Conservation (phyloP, 23 red algal species). For the Gracilaria domingensis region DNA sequence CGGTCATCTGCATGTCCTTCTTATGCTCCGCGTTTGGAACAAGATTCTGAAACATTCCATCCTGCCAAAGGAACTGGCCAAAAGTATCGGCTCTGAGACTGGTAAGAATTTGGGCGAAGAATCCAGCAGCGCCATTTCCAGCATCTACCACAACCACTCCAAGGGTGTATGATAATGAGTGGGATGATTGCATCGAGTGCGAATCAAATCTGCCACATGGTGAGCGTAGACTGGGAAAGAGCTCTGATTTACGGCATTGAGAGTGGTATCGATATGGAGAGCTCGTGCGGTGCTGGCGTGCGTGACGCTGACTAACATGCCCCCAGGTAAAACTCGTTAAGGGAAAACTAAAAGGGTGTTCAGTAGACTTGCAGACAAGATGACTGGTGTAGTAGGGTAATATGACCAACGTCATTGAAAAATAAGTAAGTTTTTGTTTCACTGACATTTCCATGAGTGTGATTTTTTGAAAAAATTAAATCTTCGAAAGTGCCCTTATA, state of each 20-base stretch:
- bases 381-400: too few species aligned
- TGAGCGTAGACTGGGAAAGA: slow-evolving; percentile 77
- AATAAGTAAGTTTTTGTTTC: too few species aligned
- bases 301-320: slow-evolving; percentile 53
- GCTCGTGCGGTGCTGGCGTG: slow-evolving; percentile 11
- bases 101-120: slow-evolving; percentile 82
- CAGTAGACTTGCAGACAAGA: too few species aligned
- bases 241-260: slow-evolving; percentile 9
- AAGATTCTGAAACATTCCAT: slow-evolving; percentile 95
- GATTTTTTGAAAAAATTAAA: too few species aligned
- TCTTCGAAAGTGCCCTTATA: too few species aligned
- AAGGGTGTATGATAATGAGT: slow-evolving; percentile 59
- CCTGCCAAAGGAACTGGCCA: slow-evolving; percentile 91
- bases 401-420: too few species aligned
- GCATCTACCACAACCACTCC: slow-evolving; percentile 88
- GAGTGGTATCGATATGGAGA: background rate
- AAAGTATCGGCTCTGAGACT: slow-evolving; percentile 72
- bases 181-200: slow-evolving; percentile 36
- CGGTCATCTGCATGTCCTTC: slow-evolving; percentile 75
- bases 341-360: too few species aligned
- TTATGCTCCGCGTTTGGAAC: slow-evolving; percentile 89
- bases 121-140: slow-evolving; percentile 91
- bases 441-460: too few species aligned
- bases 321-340: slow-evolving; percentile 39
- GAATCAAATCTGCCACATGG: slow-evolving; percentile 73